Percentiles rank a stretch among this genome's conserved stretches.
These are phyloP conservation scores for Phytophthora pini DNA, from an alignment of 352 stramenopile species.

Conservation along the genomic window DNA sequence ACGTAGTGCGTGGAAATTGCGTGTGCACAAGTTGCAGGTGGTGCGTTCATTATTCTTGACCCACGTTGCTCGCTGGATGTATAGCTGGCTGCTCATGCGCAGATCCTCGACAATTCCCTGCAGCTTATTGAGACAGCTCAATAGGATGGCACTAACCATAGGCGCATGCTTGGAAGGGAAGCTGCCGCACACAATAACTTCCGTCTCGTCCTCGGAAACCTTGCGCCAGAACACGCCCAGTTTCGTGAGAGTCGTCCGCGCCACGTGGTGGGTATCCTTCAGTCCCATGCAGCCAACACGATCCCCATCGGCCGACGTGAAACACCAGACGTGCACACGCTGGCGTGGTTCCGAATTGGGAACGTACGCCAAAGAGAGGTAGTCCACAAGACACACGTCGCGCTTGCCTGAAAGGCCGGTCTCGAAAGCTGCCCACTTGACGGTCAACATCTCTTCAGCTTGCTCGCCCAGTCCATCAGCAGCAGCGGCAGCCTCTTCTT, in stretches of 20 bases:
- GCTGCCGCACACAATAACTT: constrained; percentile 82
- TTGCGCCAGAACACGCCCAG: constrained; percentile 79
- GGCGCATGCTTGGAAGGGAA: constrained; percentile 78
- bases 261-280: constrained; percentile 72
- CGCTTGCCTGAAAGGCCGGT: constrained; percentile 60
- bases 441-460: constrained; percentile 64
- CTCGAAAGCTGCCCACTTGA: constrained; percentile 84
- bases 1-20: constrained; percentile 77
- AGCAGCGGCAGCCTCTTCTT: constrained; percentile 35
- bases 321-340: constrained; percentile 76
- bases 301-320: constrained; percentile 75
- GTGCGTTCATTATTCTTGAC: constrained; percentile 77
- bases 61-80: constrained; percentile 78
- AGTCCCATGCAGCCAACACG: constrained; percentile 81
- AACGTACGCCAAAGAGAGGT: constrained; percentile 68
- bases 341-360: constrained; percentile 64
- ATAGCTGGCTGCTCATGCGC: constrained; percentile 75
- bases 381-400: constrained; percentile 80
- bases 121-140: constrained; percentile 59
- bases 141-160: constrained; percentile 56
- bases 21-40: constrained; percentile 77
- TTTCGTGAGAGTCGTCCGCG: constrained; percentile 64
- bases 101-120: constrained; percentile 79
- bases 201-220: constrained; percentile 71
- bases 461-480: constrained; percentile 37